Conservation (phyloP, 2,329 filamentous ascomycete genomes). For the Didymella pinodella region DNA sequence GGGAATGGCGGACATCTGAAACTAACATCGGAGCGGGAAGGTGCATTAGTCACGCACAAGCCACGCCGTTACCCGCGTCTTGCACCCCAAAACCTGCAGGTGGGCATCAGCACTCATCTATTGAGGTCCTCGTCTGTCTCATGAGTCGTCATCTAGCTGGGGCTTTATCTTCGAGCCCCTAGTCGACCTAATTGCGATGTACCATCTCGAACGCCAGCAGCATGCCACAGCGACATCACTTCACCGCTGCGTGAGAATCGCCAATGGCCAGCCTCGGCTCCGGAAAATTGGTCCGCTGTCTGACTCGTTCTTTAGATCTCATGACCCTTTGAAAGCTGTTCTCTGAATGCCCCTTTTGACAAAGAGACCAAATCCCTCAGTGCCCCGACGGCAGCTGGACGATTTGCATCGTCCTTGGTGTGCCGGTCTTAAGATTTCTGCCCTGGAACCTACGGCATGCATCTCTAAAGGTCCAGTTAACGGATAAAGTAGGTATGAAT, state of each 20-base stretch:
- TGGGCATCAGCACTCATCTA: not conserved
- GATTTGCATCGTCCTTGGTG: not conserved
- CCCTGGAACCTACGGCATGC: not conserved
- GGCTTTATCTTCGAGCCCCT: not conserved
- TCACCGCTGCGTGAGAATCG: not conserved
- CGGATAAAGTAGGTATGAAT: conserved; percentile 10
- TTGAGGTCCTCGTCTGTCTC: not conserved
- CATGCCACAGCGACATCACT: not conserved
- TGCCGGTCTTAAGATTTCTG: not conserved
- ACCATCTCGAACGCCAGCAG: not conserved
- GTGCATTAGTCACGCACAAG: conserved; percentile 1
- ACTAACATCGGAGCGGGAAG: conserved; percentile 8
- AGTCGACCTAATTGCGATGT: not conserved
- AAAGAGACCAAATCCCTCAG: conserved; percentile 26
- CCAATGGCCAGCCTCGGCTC: not conserved
- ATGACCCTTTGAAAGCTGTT: not conserved
- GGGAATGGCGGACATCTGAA: conserved; percentile 1
- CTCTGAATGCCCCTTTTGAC: conserved; percentile 15
- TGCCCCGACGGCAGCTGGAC: conserved; percentile 21
- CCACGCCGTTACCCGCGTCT: not conserved
- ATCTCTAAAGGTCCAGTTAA: conserved; percentile 14
- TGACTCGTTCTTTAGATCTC: conserved; percentile 1
- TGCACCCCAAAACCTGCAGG: not conserved
- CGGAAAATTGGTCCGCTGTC: not conserved
- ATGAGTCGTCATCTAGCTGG: not conserved